Conservation (phyloP, 75 land plant genomes). For the Isoetes taiwanensis region DNA sequence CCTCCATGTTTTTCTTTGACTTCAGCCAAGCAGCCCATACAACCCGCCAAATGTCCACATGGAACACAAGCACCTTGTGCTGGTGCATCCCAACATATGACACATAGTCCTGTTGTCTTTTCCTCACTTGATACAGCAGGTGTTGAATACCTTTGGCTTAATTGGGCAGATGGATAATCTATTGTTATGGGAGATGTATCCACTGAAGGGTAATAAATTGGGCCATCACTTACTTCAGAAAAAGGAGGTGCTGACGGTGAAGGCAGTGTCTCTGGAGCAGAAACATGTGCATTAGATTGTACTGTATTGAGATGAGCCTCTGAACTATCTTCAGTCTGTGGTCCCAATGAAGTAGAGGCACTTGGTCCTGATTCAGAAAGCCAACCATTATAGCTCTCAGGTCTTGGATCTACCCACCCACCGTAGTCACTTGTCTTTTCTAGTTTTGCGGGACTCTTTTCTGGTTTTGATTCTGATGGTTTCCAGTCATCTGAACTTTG, state of each 20-base stretch:
- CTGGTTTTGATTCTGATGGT: neutral
- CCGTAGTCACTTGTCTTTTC: neutral
- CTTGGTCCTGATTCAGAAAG: neutral
- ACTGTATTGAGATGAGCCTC: neutral
- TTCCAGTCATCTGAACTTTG: too few relatives aligned
- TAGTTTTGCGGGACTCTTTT: neutral
- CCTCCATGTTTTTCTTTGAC: constrained; percentile 77
- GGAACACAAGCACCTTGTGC: constrained; percentile 85
- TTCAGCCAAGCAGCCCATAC: constrained; percentile 87
- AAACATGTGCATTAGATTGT: too few relatives aligned
- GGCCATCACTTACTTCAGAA: constrained; percentile 27
- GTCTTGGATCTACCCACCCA: neutral
- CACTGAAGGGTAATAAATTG: constrained; percentile 56
- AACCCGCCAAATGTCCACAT: constrained; percentile 95
- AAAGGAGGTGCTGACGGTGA: constrained; percentile 71
- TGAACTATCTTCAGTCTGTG: neutral
- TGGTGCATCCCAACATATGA: constrained; percentile 86
- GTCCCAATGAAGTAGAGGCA: too few relatives aligned
- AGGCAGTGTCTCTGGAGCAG: constrained; percentile 9
- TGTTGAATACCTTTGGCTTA: constrained; percentile 10
- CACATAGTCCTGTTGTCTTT: constrained; percentile 31
- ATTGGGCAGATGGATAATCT: constrained; percentile 11
- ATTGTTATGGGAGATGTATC: constrained; percentile 35
- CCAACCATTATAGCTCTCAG: neutral
- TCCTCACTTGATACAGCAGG: constrained; percentile 9